Evolutionary conservation across 106 monocot genomes (phyloP), one percentile per base, ranked within the genome.

Genomic region (Gastrodia elata): DNA sequence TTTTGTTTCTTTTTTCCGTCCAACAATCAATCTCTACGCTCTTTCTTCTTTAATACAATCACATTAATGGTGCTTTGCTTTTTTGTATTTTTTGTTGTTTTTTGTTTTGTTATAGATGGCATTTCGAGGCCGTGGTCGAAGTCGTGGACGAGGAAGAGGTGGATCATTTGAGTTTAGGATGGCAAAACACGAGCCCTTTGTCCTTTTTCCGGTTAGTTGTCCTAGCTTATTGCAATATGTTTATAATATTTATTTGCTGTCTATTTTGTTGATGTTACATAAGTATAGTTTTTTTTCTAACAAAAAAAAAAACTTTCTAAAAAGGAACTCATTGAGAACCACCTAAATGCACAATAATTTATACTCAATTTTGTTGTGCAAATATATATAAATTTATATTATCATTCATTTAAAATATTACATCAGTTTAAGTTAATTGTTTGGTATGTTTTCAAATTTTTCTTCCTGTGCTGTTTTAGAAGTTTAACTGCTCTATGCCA

Each of bases 121-220:
- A 40, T 69, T 69, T 40, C 69, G 69, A 69, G 69, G 69, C 11
- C 22, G n/a, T 24, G 69, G 69, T 40, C 69, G 69, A 69, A 40
- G 69, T 41, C 69, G 69, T 10, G 69, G 69, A 13, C 67, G 67
- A 38, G 69, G 69, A 69, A 69, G 69, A 41, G 69, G 69, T 40
- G 69, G 40, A 25, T 35, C 40, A 40, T 39, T 39, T 25, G 39
- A 69, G 35, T 69, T 35, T 69, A 69, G 69, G 26, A 69, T 69
- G 39, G 40, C 69, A 16, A 69, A 69, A 26, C 69, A 39, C 35
- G 69, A 69, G 40, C 69, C 69, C 1, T 69, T 69, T 69, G 26
- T 69, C 69, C 2, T 26, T 69, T 69, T 69, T 14, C 69, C 69
- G 16, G 69, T 64, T 30, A 40, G 39, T 38, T 39, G 6, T 28